Conservation (phyloP, 176 grass and related monocot genomes). For the Lolium perenne region DNA sequence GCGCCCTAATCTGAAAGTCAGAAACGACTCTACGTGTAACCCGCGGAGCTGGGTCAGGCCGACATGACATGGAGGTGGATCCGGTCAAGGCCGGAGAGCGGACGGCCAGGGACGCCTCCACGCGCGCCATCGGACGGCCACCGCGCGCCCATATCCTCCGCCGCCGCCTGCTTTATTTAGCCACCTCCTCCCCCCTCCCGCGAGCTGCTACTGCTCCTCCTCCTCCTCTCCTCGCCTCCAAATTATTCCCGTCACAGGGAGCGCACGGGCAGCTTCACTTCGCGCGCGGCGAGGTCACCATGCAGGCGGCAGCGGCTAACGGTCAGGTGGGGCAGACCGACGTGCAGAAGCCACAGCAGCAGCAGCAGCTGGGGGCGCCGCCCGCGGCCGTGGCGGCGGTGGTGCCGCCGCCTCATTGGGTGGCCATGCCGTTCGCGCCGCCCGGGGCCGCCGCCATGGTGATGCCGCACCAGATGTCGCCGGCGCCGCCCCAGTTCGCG, state of each 20-base stretch:
- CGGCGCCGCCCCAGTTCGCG: slow-evolving; percentile 73
- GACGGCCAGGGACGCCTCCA: slow-evolving; percentile 40
- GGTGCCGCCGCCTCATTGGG: slow-evolving; percentile 56
- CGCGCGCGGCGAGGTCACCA: slow-evolving; percentile 39
- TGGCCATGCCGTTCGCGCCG: slow-evolving; percentile 68
- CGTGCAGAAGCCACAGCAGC: slow-evolving; percentile 60
- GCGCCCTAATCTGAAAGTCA: slow-evolving; percentile 52
- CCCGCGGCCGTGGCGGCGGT: slow-evolving; percentile 40
- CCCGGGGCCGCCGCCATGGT: slow-evolving; percentile 65
- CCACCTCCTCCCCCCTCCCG: slow-evolving; percentile 43
- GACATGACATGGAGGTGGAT: slow-evolving; percentile 64
- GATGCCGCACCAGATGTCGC: slow-evolving; percentile 87
- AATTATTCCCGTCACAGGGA: slow-evolving; percentile 20
- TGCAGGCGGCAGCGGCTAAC: slow-evolving; percentile 67
- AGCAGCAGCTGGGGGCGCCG: slow-evolving; percentile 43
- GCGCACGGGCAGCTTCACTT: background rate
- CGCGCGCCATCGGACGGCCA: slow-evolving; percentile 57
- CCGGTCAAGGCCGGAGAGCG: slow-evolving; percentile 54
- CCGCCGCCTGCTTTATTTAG: slow-evolving; percentile 74
- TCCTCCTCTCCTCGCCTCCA: slow-evolving; percentile 43
- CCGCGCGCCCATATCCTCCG: slow-evolving; percentile 23
- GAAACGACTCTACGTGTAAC: slow-evolving; percentile 62
- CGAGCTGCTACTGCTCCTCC: slow-evolving; percentile 36
- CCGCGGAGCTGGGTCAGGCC: slow-evolving; percentile 55
- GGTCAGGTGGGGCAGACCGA: slow-evolving; percentile 33